These are phyloP conservation scores for Leonotis leonurus DNA, from an alignment of 257 asterid species.

Conservation along the genomic window DNA sequence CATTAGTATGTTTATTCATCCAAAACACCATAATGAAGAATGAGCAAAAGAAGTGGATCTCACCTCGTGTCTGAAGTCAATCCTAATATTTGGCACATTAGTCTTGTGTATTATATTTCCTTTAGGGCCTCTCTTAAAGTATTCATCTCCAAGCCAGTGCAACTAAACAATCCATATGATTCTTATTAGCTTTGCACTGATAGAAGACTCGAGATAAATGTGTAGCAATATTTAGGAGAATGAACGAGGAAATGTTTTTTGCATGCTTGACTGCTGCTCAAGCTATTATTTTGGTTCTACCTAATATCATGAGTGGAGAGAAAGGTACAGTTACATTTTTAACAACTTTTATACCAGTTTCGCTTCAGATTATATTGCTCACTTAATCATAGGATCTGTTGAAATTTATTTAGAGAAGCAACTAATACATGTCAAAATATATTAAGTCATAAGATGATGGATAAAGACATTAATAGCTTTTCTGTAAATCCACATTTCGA, in stretches of 20 bases:
- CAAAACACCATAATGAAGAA: background rate
- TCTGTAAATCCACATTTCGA: constrained; percentile 5
- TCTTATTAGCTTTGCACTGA: too few species aligned
- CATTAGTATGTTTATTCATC: constrained; percentile 9
- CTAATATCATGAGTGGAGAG: too few species aligned
- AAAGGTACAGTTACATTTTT: too few species aligned
- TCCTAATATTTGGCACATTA: constrained; percentile 74
- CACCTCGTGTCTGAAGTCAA: constrained; percentile 87
- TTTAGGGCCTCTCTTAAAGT: constrained; percentile 60
- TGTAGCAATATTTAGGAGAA: too few species aligned
- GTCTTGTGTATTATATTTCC: constrained; percentile 89
- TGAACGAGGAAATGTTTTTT: too few species aligned
- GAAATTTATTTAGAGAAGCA: background rate
- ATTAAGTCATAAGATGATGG: background rate
- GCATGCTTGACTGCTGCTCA: too few species aligned
- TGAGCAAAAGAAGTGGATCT: constrained; percentile 10
- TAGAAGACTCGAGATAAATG: too few species aligned
- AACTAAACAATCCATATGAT: constrained; percentile 27
- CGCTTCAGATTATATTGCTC: constrained; percentile 6
- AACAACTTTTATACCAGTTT: too few species aligned
- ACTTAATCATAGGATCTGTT: background rate
- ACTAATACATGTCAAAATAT: background rate
- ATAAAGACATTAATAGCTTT: background rate
- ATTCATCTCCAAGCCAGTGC: constrained; percentile 83
- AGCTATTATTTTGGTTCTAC: too few species aligned